phyloP scores from a whole-genome alignment of 352 stramenopile species.

The Pythium diclinum region DNA sequence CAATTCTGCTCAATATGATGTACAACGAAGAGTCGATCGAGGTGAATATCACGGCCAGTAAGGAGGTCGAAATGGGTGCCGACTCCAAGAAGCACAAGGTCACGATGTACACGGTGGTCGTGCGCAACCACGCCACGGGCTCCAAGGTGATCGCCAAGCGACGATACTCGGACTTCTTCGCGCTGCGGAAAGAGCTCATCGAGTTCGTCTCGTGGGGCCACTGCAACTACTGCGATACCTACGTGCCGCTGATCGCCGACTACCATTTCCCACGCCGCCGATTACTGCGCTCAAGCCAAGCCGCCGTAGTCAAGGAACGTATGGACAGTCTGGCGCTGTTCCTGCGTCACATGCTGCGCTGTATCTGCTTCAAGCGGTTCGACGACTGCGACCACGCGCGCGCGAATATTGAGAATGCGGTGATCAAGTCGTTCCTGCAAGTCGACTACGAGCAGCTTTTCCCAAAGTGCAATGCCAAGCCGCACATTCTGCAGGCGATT shows the following conservation, averaged over 20 bases:
- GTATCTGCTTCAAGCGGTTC: slow-evolving; percentile 67
- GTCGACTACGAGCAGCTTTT: slow-evolving; percentile 65
- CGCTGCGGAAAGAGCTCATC: slow-evolving; percentile 80
- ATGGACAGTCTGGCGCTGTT: slow-evolving; percentile 84
- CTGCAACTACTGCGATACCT: slow-evolving; percentile 63
- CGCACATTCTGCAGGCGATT: slow-evolving; percentile 57
- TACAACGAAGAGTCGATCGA: slow-evolving; percentile 31
- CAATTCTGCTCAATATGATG: slow-evolving; percentile 16
- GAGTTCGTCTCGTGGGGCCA: slow-evolving; percentile 77
- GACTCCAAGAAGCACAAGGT: slow-evolving; percentile 55
- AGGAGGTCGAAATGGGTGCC: slow-evolving; percentile 22
- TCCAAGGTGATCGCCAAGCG: slow-evolving; percentile 74
- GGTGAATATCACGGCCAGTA: slow-evolving; percentile 31
- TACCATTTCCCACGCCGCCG: slow-evolving; percentile 80
- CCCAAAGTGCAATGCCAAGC: slow-evolving; percentile 47
- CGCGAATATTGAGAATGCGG: slow-evolving; percentile 65
- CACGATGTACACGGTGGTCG: slow-evolving; percentile 85
- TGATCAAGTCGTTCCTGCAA: slow-evolving; percentile 76
- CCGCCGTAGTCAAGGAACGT: slow-evolving; percentile 74
- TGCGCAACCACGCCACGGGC: slow-evolving; percentile 68
- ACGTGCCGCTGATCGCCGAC: slow-evolving; percentile 60
- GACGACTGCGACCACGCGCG: slow-evolving; percentile 62
- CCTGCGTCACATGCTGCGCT: slow-evolving; percentile 69
- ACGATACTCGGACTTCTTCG: slow-evolving; percentile 86
- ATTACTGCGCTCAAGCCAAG: slow-evolving; percentile 65